These are phyloP conservation scores for Plasmodium gonderi DNA, from an alignment of 169 alveolate species.

Conservation along the genomic window DNA sequence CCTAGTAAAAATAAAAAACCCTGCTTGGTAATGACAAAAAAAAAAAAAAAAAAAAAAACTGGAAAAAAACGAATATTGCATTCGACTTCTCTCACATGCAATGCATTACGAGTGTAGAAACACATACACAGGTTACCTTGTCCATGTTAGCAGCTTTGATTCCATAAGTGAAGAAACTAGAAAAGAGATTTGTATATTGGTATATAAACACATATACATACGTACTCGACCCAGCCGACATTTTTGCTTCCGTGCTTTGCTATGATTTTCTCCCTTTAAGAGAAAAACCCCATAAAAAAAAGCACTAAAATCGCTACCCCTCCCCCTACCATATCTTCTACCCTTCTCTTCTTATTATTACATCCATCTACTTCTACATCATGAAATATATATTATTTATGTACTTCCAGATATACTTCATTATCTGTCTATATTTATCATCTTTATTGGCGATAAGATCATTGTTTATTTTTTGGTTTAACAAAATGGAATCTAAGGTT, in stretches of 20 bases:
- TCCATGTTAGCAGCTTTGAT: no score
- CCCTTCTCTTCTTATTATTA: no score
- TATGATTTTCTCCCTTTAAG: not conserved
- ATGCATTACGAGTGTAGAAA: no score
- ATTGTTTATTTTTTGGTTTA: not conserved
- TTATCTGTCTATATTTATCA: not conserved
- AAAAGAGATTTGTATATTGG: no score
- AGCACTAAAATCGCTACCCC: not conserved
- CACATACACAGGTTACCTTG: no score
- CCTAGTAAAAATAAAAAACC: no score
- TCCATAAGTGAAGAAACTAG: no score
- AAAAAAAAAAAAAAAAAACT: not conserved
- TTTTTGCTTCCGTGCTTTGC: not conserved
- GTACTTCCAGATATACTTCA: conserved; percentile 1
- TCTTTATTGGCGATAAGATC: not conserved
- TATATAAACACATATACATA: not conserved
- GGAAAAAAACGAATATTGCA: not conserved
- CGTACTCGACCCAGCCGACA: not conserved
- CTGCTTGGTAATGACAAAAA: no score
- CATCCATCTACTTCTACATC: not conserved
- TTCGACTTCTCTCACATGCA: no score
- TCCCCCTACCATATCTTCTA: no score
- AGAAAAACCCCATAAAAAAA: not conserved
- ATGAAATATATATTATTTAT: not conserved
- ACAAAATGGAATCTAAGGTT: conserved; percentile 20